Conservation (phyloP, 176 grass and related monocot genomes). For the Alopecurus myosuroides region DNA sequence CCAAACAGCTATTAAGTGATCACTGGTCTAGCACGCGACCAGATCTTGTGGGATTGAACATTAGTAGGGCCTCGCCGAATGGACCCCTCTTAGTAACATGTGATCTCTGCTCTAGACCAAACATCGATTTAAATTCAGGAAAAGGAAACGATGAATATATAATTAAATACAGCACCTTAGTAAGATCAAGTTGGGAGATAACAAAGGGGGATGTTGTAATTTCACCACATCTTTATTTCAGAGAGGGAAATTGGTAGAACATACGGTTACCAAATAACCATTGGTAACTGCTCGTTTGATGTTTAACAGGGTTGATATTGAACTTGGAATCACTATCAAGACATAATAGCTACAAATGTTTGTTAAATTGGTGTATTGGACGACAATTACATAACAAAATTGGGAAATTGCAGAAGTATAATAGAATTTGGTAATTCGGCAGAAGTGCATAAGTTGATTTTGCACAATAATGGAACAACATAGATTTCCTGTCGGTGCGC, state of each 20-base stretch:
- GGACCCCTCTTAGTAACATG: neutral
- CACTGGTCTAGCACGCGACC: constrained; percentile 2
- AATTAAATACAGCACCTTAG: neutral
- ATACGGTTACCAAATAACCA: neutral
- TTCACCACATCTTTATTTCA: neutral
- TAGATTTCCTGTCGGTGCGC: neutral
- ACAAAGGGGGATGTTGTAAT: neutral
- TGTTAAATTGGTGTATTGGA: neutral
- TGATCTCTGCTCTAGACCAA: neutral
- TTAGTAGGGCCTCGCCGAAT: neutral
- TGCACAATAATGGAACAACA: neutral
- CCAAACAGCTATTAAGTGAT: neutral
- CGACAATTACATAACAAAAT: neutral
- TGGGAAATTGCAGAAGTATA: neutral
- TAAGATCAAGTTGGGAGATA: neutral
- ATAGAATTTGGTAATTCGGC: neutral
- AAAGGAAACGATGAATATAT: neutral
- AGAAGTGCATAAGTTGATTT: neutral
- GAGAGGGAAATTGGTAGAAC: neutral
- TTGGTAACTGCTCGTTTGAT: neutral
- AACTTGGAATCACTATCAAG: neutral
- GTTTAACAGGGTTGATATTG: neutral
- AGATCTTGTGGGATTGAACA: neutral
- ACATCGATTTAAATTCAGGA: neutral
- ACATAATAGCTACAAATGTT: neutral